Percentiles rank a stretch among this genome's conserved stretches.
phyloP scores from a whole-genome alignment of 495 filamentous ascomycete genomes.

The Arthonia radiata region DNA sequence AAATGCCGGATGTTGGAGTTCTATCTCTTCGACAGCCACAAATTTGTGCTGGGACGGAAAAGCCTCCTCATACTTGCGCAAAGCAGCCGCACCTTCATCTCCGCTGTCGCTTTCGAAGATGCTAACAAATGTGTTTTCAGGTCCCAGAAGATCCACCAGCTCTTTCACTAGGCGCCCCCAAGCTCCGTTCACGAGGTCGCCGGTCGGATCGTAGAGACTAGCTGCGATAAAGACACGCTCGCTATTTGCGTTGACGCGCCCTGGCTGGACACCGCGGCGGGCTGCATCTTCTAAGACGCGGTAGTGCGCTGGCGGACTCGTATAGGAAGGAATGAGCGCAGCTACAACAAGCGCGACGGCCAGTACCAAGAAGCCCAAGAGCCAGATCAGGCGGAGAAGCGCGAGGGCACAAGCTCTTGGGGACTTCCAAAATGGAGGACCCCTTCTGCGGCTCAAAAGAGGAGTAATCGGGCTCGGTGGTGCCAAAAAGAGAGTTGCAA shows the following conservation, averaged over 20 bases:
- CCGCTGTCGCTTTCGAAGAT: slow-evolving; percentile 54
- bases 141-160: slow-evolving; percentile 34
- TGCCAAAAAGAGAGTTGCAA: too few species aligned
- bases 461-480: too few species aligned
- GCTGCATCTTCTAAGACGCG: slow-evolving; percentile 15
- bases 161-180: slow-evolving; percentile 41
- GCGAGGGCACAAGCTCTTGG: too few species aligned
- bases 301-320: slow-evolving; percentile 26
- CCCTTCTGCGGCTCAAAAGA: too few species aligned
- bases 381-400: too few species aligned
- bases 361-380: too few species aligned
- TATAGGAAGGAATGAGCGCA: slow-evolving; percentile 35
- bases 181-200: slow-evolving; percentile 30
- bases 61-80: slow-evolving; percentile 15
- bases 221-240: slow-evolving; percentile 57
- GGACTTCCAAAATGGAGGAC: too few species aligned
- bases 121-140: slow-evolving; percentile 29
- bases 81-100: slow-evolving; percentile 13
- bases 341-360: slow-evolving; percentile 18
- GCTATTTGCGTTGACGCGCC: slow-evolving; percentile 33
- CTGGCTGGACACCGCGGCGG: slow-evolving; percentile 15
- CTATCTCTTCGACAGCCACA: slow-evolving; percentile 28
- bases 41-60: slow-evolving; percentile 6
- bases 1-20: slow-evolving; percentile 23
- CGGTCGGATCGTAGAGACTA: slow-evolving; percentile 40